phyloP scores from a whole-genome alignment of 2,329 filamentous ascomycete species.

The Amauroascus niger region DNA sequence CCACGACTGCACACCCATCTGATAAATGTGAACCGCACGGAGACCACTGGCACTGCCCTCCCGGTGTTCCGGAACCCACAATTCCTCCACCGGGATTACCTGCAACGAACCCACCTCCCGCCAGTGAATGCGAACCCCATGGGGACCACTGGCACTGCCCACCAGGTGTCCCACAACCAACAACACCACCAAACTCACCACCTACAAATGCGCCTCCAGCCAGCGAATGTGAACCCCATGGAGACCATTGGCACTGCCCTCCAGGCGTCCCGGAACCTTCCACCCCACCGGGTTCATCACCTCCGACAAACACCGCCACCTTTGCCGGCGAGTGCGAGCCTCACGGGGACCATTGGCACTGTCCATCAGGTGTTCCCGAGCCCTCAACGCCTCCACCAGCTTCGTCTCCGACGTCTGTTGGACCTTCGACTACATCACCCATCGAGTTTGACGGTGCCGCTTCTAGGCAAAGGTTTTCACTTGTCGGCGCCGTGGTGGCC shows the following conservation, averaged over 20 bases:
- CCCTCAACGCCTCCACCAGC: not conserved
- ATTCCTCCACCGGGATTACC: not conserved
- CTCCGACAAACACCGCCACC: too few relatives aligned
- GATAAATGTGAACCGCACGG: conserved; percentile 3
- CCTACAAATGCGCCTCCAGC: not conserved
- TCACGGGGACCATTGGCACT: conserved; percentile 6
- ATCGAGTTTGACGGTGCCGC: not conserved
- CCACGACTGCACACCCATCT: not conserved
- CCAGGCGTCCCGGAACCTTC: not conserved
- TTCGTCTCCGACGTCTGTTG: not conserved
- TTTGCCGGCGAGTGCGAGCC: too few relatives aligned
- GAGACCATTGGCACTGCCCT: conserved; percentile 1
- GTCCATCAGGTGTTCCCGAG: not conserved
- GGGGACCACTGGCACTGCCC: conserved; percentile 9
- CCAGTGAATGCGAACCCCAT: not conserved
- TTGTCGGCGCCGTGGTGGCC: not conserved
- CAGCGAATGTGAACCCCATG: not conserved
- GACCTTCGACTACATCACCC: not conserved
- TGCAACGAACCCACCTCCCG: not conserved
- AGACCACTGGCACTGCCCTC: conserved; percentile 10
- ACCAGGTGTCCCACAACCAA: conserved; percentile 2
- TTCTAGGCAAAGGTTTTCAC: not conserved
- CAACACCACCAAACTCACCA: not conserved
- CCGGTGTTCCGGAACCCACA: conserved; percentile 4
- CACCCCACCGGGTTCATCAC: not conserved